Base-by-base conservation (phyloP, 768 basidiomycete species). In the Agrocybe pediades region DNA sequence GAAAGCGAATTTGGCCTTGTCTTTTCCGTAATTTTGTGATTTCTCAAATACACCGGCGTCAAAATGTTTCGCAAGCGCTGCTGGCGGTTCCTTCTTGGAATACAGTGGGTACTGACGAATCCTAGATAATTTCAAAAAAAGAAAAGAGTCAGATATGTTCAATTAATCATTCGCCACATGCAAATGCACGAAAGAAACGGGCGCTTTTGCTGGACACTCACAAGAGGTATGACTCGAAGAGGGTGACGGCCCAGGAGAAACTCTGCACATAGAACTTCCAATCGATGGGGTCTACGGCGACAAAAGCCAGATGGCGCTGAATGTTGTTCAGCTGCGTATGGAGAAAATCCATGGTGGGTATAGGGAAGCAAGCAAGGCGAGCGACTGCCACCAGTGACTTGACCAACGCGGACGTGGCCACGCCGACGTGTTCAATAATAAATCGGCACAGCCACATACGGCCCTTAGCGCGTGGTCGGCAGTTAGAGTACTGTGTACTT, bases 141-240 rank as follows among this genome's bases (percentile, higher is more conserved):
- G 17, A 17, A n/a, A 25, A n/a, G 6, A 40, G 26, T n/a, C n/a
- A 23, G 24, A 39, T 25, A 20, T 27, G 15, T 27, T 29, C 25
- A 19, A 17, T 19, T n/a, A 9, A 46, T 23, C 11, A 19, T 6
- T 24, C 17, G 0, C 3, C 20, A 3, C 16, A 27, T 26, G 7
- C 41, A 8, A 8, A 7, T n/a, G n/a, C 41, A 26, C 25, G 20
- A 48, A 36, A 42, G 43, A 49, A 45, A 29, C 47, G 55, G 41
- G 24, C 42, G 42, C 23, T 33, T 39, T 50, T 25, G 24, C 3
- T 19, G 9, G 26, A 30, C 45, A 79, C 92, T 60, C 62, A 96
- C 94, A 92, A 65, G 33, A 98, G 80, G 67, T 91, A 95, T 1
- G 86, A 85, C 68, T 98, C 95, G 56, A 95, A 96, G 13, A 88